Conservation (phyloP, 139 green algal species). For the Mesotaenium endlicherianum region DNA sequence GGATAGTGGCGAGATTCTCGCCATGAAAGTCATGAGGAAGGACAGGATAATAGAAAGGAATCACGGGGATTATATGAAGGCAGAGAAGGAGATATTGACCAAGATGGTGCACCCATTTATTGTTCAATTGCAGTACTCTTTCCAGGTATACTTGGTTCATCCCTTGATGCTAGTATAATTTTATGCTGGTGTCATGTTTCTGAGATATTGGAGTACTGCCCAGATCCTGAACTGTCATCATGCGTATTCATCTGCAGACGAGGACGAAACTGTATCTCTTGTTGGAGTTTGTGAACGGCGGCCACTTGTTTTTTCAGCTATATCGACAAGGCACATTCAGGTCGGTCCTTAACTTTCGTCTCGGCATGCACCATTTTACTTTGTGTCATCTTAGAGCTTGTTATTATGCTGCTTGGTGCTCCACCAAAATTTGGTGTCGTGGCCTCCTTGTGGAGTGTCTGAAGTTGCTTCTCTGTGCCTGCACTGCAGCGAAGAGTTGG, state of each 20-base stretch:
- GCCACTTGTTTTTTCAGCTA: slow-evolving; percentile 97
- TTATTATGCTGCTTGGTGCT: no score
- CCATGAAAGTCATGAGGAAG: slow-evolving; percentile 97
- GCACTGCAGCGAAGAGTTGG: slow-evolving; percentile 72
- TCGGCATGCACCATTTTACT: no score
- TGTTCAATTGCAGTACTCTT: slow-evolving; percentile 88
- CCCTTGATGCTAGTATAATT: no score
- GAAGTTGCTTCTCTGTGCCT: no score
- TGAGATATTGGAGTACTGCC: background rate
- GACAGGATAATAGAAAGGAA: slow-evolving; percentile 86
- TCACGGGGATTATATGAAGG: slow-evolving; percentile 84
- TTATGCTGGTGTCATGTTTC: background rate
- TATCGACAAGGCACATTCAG: slow-evolving; percentile 70
- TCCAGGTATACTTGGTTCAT: slow-evolving; percentile 63
- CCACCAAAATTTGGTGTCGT: no score
- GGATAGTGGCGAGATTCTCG: slow-evolving; percentile 53
- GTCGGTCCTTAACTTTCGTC: slow-evolving; percentile 9
- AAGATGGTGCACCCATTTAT: slow-evolving; percentile 93
- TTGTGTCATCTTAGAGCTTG: no score
- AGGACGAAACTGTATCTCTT: slow-evolving; percentile 94
- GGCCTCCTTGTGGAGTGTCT: no score
- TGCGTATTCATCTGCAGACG: slow-evolving; percentile 55
- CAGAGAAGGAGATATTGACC: slow-evolving; percentile 90
- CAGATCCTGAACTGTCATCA: no score
- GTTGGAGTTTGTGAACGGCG: slow-evolving; percentile 97